Base-by-base conservation (phyloP, 441 rosid genomes). In the Gossypium trilobum region DNA sequence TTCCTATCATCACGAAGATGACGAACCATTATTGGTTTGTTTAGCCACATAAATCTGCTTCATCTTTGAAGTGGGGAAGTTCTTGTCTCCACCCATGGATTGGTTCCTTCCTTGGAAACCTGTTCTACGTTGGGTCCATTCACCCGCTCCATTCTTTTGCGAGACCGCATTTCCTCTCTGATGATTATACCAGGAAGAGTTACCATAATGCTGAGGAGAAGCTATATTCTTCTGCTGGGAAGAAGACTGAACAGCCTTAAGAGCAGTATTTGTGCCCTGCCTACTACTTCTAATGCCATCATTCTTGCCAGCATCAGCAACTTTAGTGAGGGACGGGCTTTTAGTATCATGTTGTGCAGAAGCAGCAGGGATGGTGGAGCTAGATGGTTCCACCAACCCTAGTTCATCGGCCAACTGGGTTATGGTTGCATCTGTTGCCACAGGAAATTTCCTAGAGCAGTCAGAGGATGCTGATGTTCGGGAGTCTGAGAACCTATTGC, bases 41-140 rank as follows among this genome's bases (percentile, higher is more conserved):
- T 95, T 95, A 62, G 96, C 99, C 73, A 95, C 99, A 79, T 95
- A 95, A n/a, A 95, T 89, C 86, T 95, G 99, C 82, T 89, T 95
- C 80, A 84, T 81, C 83, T 90, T 92, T 58, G 88, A 81, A 74
- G 89, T 52, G 27, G 80, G 79, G 56, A 85, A 86, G 73, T 84
- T 82, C 83, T 85, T 95, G 36, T 95, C 98, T 29, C 86, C 78
- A 42, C 83, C 81, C 52, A 80, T 67, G 22, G 89, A 74, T 77
- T 84, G 95, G 74, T 86, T 91, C 81, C 95, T 85, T 52, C 91
- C 92, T 70, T 89, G 96, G 84, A 81, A 95, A 11, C 90, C 86
- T 19, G 78, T 78, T 74, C 97, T 88, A 1, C 87, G 86, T 51
- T 91, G 89, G 33, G 90, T 75, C 90, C 92, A 86, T 51, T 87